These are phyloP conservation scores for Cercophora samala DNA, from an alignment of 495 filamentous ascomycete species.

Conservation along the genomic window DNA sequence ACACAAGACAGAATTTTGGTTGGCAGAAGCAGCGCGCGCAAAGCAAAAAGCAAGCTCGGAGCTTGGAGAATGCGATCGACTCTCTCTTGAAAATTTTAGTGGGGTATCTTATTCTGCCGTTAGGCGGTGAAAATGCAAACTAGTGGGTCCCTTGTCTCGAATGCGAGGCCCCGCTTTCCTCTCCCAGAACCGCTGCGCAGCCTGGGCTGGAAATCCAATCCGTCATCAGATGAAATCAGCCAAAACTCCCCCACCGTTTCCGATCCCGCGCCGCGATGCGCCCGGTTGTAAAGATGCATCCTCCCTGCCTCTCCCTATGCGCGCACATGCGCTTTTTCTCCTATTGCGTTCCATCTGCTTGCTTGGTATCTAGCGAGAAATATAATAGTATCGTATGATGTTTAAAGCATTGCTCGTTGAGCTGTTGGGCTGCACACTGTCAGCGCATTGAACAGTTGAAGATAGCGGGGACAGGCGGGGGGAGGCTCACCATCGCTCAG, in stretches of 20 bases:
- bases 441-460: neutral
- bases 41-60: conserved; percentile 1
- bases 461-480: neutral
- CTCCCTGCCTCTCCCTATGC: neutral
- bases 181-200: too few species aligned
- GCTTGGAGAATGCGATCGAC: neutral
- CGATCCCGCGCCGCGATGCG: too few species aligned
- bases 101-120: conserved; percentile 31
- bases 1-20: too few species aligned
- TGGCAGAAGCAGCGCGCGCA: neutral
- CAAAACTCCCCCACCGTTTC: too few species aligned
- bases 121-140: conserved; percentile 21
- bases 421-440: neutral
- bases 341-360: neutral
- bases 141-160: too few species aligned
- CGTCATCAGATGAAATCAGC: too few species aligned
- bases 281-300: neutral
- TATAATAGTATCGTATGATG: neutral
- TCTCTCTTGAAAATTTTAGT: conserved; percentile 28
- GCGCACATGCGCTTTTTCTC: neutral
- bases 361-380: neutral
- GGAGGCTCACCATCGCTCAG: neutral
- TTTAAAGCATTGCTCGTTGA: neutral
- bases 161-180: neutral
- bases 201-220: too few species aligned